Percentiles rank a stretch among this genome's conserved stretches.
Evolutionary conservation across 805 yeast species (phyloP).

Genomic region (Priceomyces castillae): DNA sequence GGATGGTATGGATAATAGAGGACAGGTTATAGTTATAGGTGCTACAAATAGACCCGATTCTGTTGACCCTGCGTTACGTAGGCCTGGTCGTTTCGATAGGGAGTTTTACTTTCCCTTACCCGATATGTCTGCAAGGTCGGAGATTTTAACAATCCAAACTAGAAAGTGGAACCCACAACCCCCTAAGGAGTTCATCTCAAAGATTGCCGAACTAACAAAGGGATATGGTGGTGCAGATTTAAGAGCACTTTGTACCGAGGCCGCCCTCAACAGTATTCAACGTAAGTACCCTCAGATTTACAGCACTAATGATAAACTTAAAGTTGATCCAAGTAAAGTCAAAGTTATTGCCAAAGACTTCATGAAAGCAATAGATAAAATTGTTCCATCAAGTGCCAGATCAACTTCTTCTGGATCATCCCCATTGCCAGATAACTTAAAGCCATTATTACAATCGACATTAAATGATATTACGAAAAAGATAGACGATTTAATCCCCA

Average conservation of each 20-base stretch:
- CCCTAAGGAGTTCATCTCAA: slow-evolving; percentile 52
- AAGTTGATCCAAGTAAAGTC: slow-evolving; percentile 68
- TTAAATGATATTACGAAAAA: slow-evolving; percentile 45
- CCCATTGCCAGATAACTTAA: slow-evolving; percentile 73
- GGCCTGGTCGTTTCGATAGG: slow-evolving; percentile 97
- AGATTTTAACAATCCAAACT: slow-evolving; percentile 83
- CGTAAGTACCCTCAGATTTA: slow-evolving; percentile 93
- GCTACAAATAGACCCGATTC: slow-evolving; percentile 98
- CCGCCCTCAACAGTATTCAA: slow-evolving; percentile 89
- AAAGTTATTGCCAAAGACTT: slow-evolving; percentile 80
- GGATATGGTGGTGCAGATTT: slow-evolving; percentile 99
- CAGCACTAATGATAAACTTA: slow-evolving; percentile 65
- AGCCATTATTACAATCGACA: slow-evolving; percentile 58
- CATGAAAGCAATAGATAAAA: slow-evolving; percentile 77
- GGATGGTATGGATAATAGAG: slow-evolving; percentile 99
- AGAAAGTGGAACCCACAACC: slow-evolving; percentile 83
- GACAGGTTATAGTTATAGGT: slow-evolving; percentile 96
- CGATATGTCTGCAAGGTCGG: slow-evolving; percentile 70
- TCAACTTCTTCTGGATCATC: slow-evolving; percentile 70
- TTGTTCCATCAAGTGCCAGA: slow-evolving; percentile 90
- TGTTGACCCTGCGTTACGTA: slow-evolving; percentile 93
- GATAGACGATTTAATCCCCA: slow-evolving; percentile 62
- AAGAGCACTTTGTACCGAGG: slow-evolving; percentile 91
- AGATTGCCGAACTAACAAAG: slow-evolving; percentile 77
- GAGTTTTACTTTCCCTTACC: slow-evolving; percentile 97